Conservation (phyloP, 1,284 basidiomycete species). For the Ceratobasidium theobromae region DNA sequence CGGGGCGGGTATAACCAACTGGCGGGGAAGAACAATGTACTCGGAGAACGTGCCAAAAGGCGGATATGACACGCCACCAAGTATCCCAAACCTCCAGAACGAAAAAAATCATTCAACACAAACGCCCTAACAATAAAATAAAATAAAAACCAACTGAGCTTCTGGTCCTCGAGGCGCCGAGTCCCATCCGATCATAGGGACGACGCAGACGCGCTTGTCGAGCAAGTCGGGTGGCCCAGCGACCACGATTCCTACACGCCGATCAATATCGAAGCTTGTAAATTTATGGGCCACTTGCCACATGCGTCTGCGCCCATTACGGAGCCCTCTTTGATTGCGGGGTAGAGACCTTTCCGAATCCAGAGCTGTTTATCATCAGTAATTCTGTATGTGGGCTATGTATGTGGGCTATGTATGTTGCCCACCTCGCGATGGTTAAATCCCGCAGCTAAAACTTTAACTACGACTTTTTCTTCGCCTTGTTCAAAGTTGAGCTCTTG, state of each 20-base stretch:
- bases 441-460: conserved; percentile 66
- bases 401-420: neutral
- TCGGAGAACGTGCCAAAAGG: conserved; percentile 74
- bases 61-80: conserved; percentile 58
- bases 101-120: conserved; percentile 26
- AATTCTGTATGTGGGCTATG: too few relatives aligned
- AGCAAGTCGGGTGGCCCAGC: conserved; percentile 61
- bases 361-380: conserved; percentile 69
- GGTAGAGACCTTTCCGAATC: conserved; percentile 72
- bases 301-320: conserved; percentile 74
- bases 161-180: conserved; percentile 62
- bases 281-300: conserved; percentile 47
- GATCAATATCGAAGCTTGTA: neutral
- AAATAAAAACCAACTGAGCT: conserved; percentile 41
- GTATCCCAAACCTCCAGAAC: conserved; percentile 53
- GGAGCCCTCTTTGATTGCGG: conserved; percentile 59
- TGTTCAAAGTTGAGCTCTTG: conserved; percentile 51
- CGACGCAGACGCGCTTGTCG: conserved; percentile 69
- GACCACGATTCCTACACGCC: conserved; percentile 57
- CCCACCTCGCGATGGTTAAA: conserved; percentile 80
- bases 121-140: conserved; percentile 34
- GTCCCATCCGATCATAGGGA: conserved; percentile 76
- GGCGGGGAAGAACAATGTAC: conserved; percentile 70
- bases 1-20: conserved; percentile 68
- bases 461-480: conserved; percentile 59